These are phyloP conservation scores for Teratosphaeria destructans DNA, from an alignment of 2,329 filamentous ascomycete species.

Conservation along the genomic window DNA sequence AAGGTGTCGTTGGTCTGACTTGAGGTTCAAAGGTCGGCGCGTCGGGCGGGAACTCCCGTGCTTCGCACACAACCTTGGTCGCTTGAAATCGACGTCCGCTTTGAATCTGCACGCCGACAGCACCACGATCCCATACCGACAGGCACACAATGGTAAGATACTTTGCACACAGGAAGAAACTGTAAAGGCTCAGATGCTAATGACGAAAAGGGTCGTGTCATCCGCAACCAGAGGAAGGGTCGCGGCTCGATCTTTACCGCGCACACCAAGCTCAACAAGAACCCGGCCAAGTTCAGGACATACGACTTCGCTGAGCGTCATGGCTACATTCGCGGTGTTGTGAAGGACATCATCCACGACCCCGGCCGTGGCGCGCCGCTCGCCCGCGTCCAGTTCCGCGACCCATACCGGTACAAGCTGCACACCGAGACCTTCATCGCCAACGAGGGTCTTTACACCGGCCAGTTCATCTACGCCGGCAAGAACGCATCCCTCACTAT, in stretches of 20 bases:
- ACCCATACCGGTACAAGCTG: slow-evolving; percentile 97
- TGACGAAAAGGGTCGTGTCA: slow-evolving; percentile 50
- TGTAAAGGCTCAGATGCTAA: slow-evolving; percentile 5
- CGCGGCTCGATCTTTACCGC: slow-evolving; percentile 66
- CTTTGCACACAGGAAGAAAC: background rate
- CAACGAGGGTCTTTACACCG: slow-evolving; percentile 99
- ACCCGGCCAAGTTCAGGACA: slow-evolving; percentile 86
- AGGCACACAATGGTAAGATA: slow-evolving; percentile 13
- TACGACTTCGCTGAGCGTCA: slow-evolving; percentile 74
- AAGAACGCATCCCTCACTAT: slow-evolving; percentile 97
- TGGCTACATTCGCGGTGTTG: slow-evolving; percentile 93
- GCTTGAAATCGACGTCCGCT: background rate
- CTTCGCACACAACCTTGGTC: background rate
- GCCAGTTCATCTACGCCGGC: slow-evolving; percentile 99
- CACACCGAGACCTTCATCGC: slow-evolving; percentile 99
- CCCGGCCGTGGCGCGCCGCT: slow-evolving; percentile 95
- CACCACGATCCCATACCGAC: slow-evolving; percentile 3
- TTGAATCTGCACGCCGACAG: background rate
- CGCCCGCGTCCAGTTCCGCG: slow-evolving; percentile 91
- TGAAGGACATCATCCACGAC: slow-evolving; percentile 99
- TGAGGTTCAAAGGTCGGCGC: background rate
- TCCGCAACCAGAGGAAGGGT: slow-evolving; percentile 65
- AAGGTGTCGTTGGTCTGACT: background rate
- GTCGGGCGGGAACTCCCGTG: background rate
- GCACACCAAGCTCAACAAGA: slow-evolving; percentile 64